Base-by-base conservation (phyloP, 257 asterid species). In the Penstemon eatonii region DNA sequence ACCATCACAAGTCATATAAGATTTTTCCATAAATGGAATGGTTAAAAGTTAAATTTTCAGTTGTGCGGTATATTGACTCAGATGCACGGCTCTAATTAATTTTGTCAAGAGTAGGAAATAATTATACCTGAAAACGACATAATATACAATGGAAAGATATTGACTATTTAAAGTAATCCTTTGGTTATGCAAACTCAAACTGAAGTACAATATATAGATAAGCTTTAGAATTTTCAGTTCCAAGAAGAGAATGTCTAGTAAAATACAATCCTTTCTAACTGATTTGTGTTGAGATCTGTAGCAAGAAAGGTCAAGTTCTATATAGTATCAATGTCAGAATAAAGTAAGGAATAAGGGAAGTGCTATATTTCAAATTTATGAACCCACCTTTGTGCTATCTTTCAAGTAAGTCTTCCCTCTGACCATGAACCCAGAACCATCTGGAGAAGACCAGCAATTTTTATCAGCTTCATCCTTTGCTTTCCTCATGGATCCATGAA, bases 381-480 rank as follows among this genome's bases (percentile, higher is more conserved):
- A 72, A 65, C 65, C 52, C 52, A 91, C 99, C 96, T 94, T 94
- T 63, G 74, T 76, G 81, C 83, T 81, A 72, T 94, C 98, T 77
- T 83, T 86, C 84, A 94, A 84, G 84, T 94, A 94, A 60, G 95
- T 83, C 77, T 87, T 87, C 77, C 99, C 99, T 80, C 99, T 86
- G 77, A 94, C 78, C 98, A 87, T 83, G 84, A 94, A 94, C 37
- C 95, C 98, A 65, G 95, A 78, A 65, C 98, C 99, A 80, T 85
- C 86, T 6, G 95, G 99, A 61, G 87, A 79, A 55, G 83, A 83
- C 99, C 99, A 94, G 85, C 98, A 91, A 75, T 87, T 87, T 69
- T 73, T 79, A 76, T 87, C 96, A 67, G 70, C 71, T 60, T 81
- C 99, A 76, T 86, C 85, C 76, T 86, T 86, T 37, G 92, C 96